These are phyloP conservation scores for Priceomyces fermenticarens DNA, from an alignment of 805 yeast genomes.

Conservation along the genomic window DNA sequence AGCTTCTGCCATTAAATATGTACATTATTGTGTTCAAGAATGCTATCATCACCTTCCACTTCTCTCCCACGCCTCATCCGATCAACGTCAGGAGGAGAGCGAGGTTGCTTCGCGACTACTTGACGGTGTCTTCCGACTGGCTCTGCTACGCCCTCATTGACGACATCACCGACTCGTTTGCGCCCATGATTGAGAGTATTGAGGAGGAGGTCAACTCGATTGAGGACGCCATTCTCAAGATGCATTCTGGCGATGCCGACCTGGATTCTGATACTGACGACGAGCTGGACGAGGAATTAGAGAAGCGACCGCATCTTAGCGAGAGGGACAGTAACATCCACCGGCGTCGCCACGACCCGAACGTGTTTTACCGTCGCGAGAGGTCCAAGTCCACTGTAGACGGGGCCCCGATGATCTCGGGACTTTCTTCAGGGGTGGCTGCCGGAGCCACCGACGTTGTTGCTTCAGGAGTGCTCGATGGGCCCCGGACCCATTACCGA, in stretches of 20 bases:
- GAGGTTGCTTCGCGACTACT: constrained; percentile 77
- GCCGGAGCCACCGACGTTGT: not conserved
- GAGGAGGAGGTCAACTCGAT: constrained; percentile 94
- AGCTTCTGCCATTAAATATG: constrained; percentile 85
- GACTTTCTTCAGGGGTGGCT: not conserved
- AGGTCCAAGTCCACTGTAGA: constrained; percentile 41
- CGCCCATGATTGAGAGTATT: constrained; percentile 91
- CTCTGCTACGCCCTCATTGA: constrained; percentile 94
- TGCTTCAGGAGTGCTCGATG: not conserved
- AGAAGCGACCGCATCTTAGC: constrained; percentile 10
- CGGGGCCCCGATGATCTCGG: constrained; percentile 4
- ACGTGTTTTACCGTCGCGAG: constrained; percentile 31
- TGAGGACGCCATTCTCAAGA: constrained; percentile 82
- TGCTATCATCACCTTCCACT: constrained; percentile 91
- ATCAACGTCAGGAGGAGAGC: constrained; percentile 94
- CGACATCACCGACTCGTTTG: constrained; percentile 96
- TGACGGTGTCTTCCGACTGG: constrained; percentile 94
- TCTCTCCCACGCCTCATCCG: constrained; percentile 93
- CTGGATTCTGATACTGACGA: constrained; percentile 40
- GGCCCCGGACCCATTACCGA: constrained; percentile 1
- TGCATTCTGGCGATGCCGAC: constrained; percentile 70
- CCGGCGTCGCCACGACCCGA: constrained; percentile 6
- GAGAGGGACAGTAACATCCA: constrained; percentile 6
- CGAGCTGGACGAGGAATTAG: constrained; percentile 19
- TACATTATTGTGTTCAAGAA: constrained; percentile 88